Base-by-base conservation (phyloP, 257 asterid species). In the Lycium ferocissimum region DNA sequence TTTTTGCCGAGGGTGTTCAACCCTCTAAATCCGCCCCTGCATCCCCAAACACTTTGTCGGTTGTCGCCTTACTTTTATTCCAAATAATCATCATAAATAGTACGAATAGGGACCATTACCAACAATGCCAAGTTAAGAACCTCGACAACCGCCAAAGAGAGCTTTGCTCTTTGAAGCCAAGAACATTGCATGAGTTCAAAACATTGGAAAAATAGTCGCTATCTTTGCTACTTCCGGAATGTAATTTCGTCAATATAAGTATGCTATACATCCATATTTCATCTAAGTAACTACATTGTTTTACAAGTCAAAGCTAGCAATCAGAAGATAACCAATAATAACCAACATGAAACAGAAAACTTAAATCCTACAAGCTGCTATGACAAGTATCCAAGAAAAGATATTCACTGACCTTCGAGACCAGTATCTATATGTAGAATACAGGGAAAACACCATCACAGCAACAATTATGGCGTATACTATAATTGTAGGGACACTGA, bases 381-480 rank as follows among this genome's bases (percentile, higher is more conserved):
- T 0, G 1, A 38, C 37, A 72, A 38, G 9, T n/a, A 59, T 75
- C 13, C 18, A 58, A 62, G 51, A 43, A 37, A 58, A 80, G 18
- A 20, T 26, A 33, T 43, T 37, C 26, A 73, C 85, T 12, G 83
- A 90, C 92, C 92, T 85, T 38, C 81, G 81, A 37, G 87, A 67
- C 91, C 91, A 86, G 59, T 91, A 91, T 63, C 85, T 88, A 82
- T 90, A 91, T 3, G 91, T 87, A 84, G 91, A 81, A 54, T 76
- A 82, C n/a, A 91, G 86, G 86, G 89, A 91, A 85, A 91, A 90
- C 79, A 83, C 87, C 89, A 84, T 87, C 73, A 86, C 91, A 35
- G 85, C 58, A 45, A 72, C 72, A 33, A 91, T 79, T 67, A 90
- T 67, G 22, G 51, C 37, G 83, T 86, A 91, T 51, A 87, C 80